These are phyloP conservation scores for Pythium rhizo-oryzae DNA, from an alignment of 352 stramenopile species.

Conservation along the genomic window DNA sequence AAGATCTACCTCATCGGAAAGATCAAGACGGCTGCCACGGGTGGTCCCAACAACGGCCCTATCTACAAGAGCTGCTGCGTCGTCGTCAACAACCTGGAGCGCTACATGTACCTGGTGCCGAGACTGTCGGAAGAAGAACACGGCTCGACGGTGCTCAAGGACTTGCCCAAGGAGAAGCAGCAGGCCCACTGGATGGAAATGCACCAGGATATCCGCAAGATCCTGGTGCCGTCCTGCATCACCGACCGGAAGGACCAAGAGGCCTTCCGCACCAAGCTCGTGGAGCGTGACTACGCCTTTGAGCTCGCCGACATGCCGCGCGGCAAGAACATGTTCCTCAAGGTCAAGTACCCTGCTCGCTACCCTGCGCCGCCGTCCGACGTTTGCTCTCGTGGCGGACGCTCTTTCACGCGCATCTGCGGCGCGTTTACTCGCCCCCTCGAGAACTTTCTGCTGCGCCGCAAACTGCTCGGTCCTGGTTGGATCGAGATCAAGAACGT, in stretches of 20 bases:
- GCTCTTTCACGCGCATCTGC: slow-evolving; percentile 96
- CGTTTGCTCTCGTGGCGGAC: slow-evolving; percentile 86
- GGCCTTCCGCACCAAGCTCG: slow-evolving; percentile 93
- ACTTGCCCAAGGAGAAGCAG: slow-evolving; percentile 93
- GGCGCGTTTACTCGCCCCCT: slow-evolving; percentile 92
- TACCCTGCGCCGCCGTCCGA: slow-evolving; percentile 86
- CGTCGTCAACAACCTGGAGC: slow-evolving; percentile 94
- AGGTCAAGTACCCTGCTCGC: slow-evolving; percentile 97
- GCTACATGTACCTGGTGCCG: slow-evolving; percentile 95
- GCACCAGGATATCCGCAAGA: slow-evolving; percentile 90
- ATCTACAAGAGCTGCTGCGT: slow-evolving; percentile 96
- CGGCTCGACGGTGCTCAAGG: slow-evolving; percentile 62
- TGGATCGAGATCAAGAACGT: slow-evolving; percentile 97
- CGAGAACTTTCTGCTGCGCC: slow-evolving; percentile 98
- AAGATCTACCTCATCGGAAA: slow-evolving; percentile 99
- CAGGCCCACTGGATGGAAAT: slow-evolving; percentile 85
- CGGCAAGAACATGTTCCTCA: slow-evolving; percentile 96
- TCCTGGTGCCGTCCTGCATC: slow-evolving; percentile 90
- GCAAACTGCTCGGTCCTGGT: slow-evolving; percentile 96
- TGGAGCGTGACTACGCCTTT: slow-evolving; percentile 98
- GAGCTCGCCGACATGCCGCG: slow-evolving; percentile 95
- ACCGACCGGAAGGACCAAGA: slow-evolving; percentile 73
- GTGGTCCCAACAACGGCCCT: slow-evolving; percentile 36
- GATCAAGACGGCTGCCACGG: slow-evolving; percentile 62
- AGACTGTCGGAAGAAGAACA: slow-evolving; percentile 25